These are phyloP conservation scores for Pseudonitzschia multistriata DNA, from an alignment of 108 stramenopile species.

Conservation along the genomic window DNA sequence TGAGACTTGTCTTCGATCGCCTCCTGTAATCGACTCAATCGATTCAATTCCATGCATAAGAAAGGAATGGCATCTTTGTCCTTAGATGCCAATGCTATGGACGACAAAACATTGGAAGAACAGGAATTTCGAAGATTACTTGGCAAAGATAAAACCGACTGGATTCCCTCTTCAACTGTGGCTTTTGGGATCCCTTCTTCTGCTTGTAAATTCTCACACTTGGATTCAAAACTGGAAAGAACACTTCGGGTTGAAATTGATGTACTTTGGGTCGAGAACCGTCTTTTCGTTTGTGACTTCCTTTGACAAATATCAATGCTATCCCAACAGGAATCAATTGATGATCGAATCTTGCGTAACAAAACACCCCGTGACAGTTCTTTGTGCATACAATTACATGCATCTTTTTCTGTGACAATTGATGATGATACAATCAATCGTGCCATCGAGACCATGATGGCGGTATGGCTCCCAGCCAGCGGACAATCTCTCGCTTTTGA, in stretches of 20 bases:
- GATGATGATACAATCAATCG: slow-evolving; percentile 15
- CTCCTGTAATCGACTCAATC: slow-evolving; percentile 11
- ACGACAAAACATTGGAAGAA: background rate
- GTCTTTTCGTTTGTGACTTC: background rate
- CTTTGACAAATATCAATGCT: background rate
- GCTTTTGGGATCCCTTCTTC: background rate
- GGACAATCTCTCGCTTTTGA: slow-evolving; percentile 13
- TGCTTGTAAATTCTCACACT: background rate
- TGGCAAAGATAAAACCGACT: background rate
- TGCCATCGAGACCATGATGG: slow-evolving; percentile 1
- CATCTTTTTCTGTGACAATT: background rate
- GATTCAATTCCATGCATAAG: slow-evolving; percentile 12
- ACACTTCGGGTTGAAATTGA: background rate
- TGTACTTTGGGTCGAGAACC: background rate
- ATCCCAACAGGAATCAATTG: slow-evolving; percentile 17
- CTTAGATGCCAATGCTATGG: background rate
- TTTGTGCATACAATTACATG: background rate
- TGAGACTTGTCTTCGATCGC: background rate
- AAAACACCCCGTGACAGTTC: background rate
- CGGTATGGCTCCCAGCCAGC: slow-evolving; percentile 1
- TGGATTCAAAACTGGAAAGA: slow-evolving; percentile 5
- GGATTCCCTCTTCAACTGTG: slow-evolving; percentile 2
- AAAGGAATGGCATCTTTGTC: slow-evolving; percentile 4
- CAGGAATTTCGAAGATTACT: background rate
- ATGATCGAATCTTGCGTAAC: background rate